phyloP scores from a whole-genome alignment of 108 stramenopile genomes.

The Skeletonema marinoi region DNA sequence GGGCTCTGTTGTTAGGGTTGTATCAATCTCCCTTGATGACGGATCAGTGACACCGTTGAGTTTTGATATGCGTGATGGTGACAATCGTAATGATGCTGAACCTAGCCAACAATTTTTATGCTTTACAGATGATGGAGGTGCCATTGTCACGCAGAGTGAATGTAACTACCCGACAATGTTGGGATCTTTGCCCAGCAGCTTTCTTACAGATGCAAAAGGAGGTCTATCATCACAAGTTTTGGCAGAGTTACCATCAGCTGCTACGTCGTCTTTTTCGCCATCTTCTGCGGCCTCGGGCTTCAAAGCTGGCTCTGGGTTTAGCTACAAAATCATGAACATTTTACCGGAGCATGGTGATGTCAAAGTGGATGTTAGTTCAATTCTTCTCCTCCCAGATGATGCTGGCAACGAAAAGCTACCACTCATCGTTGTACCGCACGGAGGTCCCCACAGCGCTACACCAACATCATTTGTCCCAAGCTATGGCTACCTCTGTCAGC shows the following conservation, averaged over 20 bases:
- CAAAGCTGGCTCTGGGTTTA: conserved; percentile 29
- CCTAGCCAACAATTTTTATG: conserved; percentile 54
- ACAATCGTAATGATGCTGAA: neutral
- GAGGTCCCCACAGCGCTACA: conserved; percentile 74
- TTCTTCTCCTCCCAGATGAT: conserved; percentile 60
- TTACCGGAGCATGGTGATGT: conserved; percentile 50
- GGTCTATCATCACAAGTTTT: conserved; percentile 22
- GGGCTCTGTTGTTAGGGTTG: conserved; percentile 55
- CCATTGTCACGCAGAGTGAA: conserved; percentile 52
- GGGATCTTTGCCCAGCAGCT: conserved; percentile 38
- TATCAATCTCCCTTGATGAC: conserved; percentile 48
- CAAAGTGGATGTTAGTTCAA: conserved; percentile 50
- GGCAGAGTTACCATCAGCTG: conserved; percentile 49
- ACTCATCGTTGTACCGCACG: conserved; percentile 80
- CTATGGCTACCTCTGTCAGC: conserved; percentile 63
- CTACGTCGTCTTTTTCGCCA: conserved; percentile 54
- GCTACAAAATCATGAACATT: conserved; percentile 45
- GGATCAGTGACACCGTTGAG: conserved; percentile 50
- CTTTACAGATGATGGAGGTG: conserved; percentile 48
- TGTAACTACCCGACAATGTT: conserved; percentile 52
- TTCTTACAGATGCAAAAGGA: conserved; percentile 1
- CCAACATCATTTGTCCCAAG: conserved; percentile 62
- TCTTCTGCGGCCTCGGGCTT: neutral
- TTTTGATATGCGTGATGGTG: conserved; percentile 30
- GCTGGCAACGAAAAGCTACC: conserved; percentile 52